phyloP scores from a whole-genome alignment of 129 eudicot species.

The Escallonia rubra region DNA sequence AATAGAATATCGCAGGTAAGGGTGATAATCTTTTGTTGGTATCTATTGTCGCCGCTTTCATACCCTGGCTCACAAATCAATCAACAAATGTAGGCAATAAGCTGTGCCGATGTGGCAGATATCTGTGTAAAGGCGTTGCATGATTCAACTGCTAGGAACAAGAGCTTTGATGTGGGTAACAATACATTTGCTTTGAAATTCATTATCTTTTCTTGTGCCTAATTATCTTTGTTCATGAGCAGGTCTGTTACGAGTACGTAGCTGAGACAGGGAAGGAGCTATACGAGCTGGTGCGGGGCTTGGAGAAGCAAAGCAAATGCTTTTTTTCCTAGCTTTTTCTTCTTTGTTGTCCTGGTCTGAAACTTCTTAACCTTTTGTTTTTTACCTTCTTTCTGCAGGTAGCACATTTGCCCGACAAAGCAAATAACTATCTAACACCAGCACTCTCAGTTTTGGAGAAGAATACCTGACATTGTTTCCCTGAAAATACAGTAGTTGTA shows the following conservation, averaged over 20 bases:
- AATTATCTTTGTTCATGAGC: constrained; percentile 14
- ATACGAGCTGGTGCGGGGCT: constrained; percentile 76
- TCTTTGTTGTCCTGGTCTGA: background rate
- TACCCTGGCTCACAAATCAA: constrained; percentile 8
- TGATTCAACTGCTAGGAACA: constrained; percentile 96
- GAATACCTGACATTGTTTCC: constrained; percentile 52
- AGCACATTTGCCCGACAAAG: constrained; percentile 97
- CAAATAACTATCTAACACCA: constrained; percentile 90
- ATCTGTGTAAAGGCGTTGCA: constrained; percentile 97
- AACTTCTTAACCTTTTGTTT: no score
- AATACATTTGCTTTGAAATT: background rate
- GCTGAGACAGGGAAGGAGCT: constrained; percentile 94
- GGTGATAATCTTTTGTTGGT: background rate
- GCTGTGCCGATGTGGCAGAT: constrained; percentile 99
- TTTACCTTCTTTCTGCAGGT: constrained; percentile 41
- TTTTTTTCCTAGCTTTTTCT: background rate
- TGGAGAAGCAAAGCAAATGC: background rate
- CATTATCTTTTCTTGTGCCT: background rate
- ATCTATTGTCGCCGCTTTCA: constrained; percentile 1
- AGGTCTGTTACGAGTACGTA: constrained; percentile 95
- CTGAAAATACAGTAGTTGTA: background rate
- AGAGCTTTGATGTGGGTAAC: constrained; percentile 88
- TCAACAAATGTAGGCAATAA: constrained; percentile 61
- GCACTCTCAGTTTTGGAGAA: constrained; percentile 93
- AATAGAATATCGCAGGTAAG: constrained; percentile 92